Evolutionary conservation across 352 stramenopile species (phyloP), one percentile per base, ranked within the genome.

Genomic region (Phytophthora quininea): DNA sequence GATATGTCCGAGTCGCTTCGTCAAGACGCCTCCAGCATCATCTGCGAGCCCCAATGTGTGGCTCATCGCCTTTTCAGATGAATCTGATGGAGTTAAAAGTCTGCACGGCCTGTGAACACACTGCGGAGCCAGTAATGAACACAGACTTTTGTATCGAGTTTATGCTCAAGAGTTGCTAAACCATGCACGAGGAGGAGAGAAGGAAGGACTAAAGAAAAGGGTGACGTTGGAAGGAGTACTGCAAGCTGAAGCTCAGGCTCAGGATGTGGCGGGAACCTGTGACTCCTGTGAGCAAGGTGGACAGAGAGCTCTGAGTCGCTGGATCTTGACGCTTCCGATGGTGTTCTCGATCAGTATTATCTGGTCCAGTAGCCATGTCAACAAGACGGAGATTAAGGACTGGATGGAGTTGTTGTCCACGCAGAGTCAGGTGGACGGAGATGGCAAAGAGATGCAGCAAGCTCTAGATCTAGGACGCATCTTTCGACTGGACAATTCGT

Each of bases 281-380:
- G 83, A 91, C 33, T 51, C 61, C 6, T 93, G 85, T 46, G 78
- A 89, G 33, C 56, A 50, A 37, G 74, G 73, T 9, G 74, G 70
- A 10, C 78, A 80, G 43, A 79, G 88, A 69, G 68, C 77, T 27
- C 53, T 81, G 43, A 86, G 74, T 24, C 69, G 84, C 11, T 95
- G 88, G 88, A 91, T 95, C 42, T 67, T 95, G 12, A 90, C 86
- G 55, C 77, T 95, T 9, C 88, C 88, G 1, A 95, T 95, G 81
- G 88, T 95, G 33, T 95, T 95, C 50, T 78, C 85, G 0, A 84
- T 92, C 37, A 93, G 87, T 47, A 84, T 95, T 40, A 92, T 93
- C 50, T 95, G 87, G 87, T 85, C 85, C 33, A 90, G 83, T 64
- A 84, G 78, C 33, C 70, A 82, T 15, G 83, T 90, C 10, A 73